Evolutionary conservation across 2,329 filamentous ascomycete genomes (phyloP), one percentile per base, ranked within the genome.

Genomic region (Trichoderma koningiopsis): DNA sequence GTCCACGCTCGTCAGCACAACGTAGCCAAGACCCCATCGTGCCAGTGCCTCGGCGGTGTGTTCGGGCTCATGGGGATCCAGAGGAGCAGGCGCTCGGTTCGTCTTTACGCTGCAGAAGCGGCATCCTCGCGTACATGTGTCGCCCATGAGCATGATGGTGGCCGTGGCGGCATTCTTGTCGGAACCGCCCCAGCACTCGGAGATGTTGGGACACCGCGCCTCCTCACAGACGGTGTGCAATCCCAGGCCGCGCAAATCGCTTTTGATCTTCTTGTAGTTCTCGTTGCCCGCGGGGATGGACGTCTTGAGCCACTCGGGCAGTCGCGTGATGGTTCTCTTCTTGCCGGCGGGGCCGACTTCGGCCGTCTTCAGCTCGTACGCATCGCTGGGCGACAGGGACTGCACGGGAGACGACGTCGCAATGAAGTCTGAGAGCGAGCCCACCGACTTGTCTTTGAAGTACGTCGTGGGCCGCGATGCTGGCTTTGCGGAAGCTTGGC

Each of bases 141-240:
- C 96, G 72, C 96, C 96, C 94, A 98, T 98, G 59, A 99, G 84
- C 96, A 99, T 99, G 81, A 99, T 98, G 13, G 96, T 99, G 2
- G 96, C 96, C 37, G 96, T 99, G 5, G 96, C 96, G 31, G 93
- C 91, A 73, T 89, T 91, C 83, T 97, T 97, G 79, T 91, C 89
- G 77, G 86, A 89, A 40, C 96, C 96, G 71, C 96, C 96, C 96
- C 96, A 99, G 84, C 96, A 99, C 79, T 98, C 95, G 72, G 92
- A 94, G 71, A 99, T 97, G 81, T 99, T 99, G 71, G 96, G 96
- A 81, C 96, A 99, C 73, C 94, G 89, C 1, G 96, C 96, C 83
- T 99, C 96, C 82, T 99, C 96, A 81, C 96, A 99, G 19, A 99
- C 96, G 5, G 96, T 99, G 80, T 97, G 94, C 68, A 99, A 84